A percentile compares a stretch with the other conserved stretches of the same genome.
Conservation (phyloP, 768 basidiomycete species). For the Lactifluus subvellereus region DNA sequence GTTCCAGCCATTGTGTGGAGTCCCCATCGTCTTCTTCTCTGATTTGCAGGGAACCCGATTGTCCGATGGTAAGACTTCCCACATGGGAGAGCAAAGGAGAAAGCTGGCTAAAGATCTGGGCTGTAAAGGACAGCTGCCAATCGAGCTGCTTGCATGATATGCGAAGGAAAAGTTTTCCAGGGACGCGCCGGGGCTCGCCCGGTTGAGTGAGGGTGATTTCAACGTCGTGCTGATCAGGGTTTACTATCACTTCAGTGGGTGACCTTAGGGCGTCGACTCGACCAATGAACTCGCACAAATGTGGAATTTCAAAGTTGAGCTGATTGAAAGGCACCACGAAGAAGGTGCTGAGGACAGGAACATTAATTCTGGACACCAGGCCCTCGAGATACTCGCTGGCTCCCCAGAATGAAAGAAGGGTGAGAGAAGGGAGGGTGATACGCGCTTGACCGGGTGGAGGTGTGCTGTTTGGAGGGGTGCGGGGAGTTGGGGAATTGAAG, state of each 20-base stretch:
- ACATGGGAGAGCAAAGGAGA: background rate
- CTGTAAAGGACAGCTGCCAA: background rate
- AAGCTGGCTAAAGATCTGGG: background rate
- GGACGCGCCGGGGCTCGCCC: background rate
- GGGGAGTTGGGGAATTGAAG: background rate
- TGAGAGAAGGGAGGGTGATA: background rate
- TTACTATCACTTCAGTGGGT: background rate
- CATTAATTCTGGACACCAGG: background rate
- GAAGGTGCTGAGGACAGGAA: background rate
- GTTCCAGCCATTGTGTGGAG: background rate
- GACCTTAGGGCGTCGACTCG: background rate
- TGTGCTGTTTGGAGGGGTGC: too few relatives aligned
- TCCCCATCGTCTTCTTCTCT: background rate
- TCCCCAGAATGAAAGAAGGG: background rate
- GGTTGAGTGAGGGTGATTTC: background rate
- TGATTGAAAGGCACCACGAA: background rate
- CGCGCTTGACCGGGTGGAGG: background rate
- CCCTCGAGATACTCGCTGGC: conserved; percentile 4
- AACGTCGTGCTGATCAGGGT: too few relatives aligned
- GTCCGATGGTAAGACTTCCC: background rate
- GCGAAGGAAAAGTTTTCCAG: background rate
- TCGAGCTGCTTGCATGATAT: background rate
- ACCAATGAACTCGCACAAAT: background rate
- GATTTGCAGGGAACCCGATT: too few relatives aligned
- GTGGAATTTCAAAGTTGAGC: background rate